Evolutionary conservation across 257 asterid species (phyloP), one percentile per base, ranked within the genome.

Genomic region (Solanum piurae): DNA sequence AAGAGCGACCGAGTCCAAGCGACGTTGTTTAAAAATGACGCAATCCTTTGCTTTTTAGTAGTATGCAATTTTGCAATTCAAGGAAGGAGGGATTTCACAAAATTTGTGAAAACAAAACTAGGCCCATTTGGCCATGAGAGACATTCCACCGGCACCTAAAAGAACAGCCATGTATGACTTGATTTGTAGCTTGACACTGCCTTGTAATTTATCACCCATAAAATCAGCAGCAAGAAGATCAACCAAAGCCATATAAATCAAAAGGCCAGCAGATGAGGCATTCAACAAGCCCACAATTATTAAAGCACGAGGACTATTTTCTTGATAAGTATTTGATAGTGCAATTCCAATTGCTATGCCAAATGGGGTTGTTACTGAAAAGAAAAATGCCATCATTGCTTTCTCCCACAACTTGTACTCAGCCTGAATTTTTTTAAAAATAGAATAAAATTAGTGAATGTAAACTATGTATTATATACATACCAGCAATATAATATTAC

Each of bases 41-140:
- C 60, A 52, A 5, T 52, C 60, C 60, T 14, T 52, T 8, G 0
- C 60, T 46, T 46, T 46, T 46, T 46, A 12, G 55, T 46, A 46
- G 55, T 46, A 0, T 46, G 60, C 83, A 76, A 38, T 38, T 76
- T 40, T n/a, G 8, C 44, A 76, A 76, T 9, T 52, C 5, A 23
- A 29, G 20, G 25, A 38, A 38, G 11, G 34, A 6, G 83, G 33
- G 12, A 23, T 21, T 3, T n/a, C 83, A 75, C 58, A 75, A 11
- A 12, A 5, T 76, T 38, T 6, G 7, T 25, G 14, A 12, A 82
- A 7, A 27, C n/a, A 73, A 33, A 42, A 7, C 84, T 83, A 92
- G 40, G 92, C 89, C 92, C 93, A 92, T 84, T 82, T 90, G 13
- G 93, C 94, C 94, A 90, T 87, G 83, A 92, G 85, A 77, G 94